Evolutionary conservation across 2,329 filamentous ascomycete genomes (phyloP).

Genomic region (Aschersonia sp.): DNA sequence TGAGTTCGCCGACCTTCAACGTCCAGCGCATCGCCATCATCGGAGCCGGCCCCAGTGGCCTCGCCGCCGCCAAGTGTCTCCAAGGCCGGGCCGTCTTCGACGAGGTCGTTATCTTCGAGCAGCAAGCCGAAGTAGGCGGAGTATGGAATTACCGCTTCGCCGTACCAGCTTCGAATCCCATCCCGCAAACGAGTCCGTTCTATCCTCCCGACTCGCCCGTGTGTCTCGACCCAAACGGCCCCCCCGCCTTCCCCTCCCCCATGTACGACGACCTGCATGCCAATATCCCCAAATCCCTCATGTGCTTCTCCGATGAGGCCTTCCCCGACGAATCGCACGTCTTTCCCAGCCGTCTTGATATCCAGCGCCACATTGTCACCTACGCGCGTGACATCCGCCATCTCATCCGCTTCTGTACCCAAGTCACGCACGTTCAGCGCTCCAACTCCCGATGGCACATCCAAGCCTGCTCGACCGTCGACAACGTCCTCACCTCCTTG

Average conservation of each 20-base stretch:
- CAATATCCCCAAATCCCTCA: constrained; percentile 71
- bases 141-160: constrained; percentile 67
- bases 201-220: constrained; percentile 49
- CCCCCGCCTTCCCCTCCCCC: constrained; percentile 61
- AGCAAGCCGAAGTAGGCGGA: constrained; percentile 62
- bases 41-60: constrained; percentile 68
- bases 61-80: constrained; percentile 71
- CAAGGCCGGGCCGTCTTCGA: constrained; percentile 52
- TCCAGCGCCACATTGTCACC: constrained; percentile 58
- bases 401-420: constrained; percentile 55
- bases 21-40: constrained; percentile 60
- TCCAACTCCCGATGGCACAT: constrained; percentile 45
- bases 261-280: constrained; percentile 75
- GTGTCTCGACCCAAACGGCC: constrained; percentile 21
- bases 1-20: constrained; percentile 20
- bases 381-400: constrained; percentile 57
- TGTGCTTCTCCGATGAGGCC: constrained; percentile 60
- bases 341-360: constrained; percentile 58
- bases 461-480: constrained; percentile 33
- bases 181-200: constrained; percentile 58
- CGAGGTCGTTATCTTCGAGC: constrained; percentile 67
- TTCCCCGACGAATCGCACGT: constrained; percentile 53
- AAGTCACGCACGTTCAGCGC: constrained; percentile 44
- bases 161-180: constrained; percentile 28
- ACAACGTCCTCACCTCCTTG: constrained; percentile 21